Evolutionary conservation across 306 rosid species (phyloP).

Genomic region (peach (Prunus persica)): DNA sequence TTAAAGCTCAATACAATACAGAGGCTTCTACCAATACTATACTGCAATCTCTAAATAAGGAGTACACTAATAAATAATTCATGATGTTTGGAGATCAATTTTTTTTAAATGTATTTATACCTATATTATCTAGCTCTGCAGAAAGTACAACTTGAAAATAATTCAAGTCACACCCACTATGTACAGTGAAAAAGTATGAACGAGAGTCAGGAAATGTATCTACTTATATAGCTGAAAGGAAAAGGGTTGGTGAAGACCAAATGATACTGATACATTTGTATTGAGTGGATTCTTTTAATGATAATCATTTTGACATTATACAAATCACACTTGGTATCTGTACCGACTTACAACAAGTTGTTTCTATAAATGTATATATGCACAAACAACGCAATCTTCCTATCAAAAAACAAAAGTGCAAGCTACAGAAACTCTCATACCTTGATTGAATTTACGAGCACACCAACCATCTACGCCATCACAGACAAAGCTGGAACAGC

Average conservation of each 20-base stretch:
- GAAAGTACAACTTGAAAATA: background rate
- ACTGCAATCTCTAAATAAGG: background rate
- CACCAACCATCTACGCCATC: conserved; percentile 99
- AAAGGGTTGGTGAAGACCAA: background rate
- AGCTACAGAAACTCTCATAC: conserved; percentile 31
- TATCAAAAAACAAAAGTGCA: background rate
- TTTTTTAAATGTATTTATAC: background rate
- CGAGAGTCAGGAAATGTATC: background rate
- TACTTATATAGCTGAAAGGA: background rate
- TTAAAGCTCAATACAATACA: background rate
- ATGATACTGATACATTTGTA: background rate
- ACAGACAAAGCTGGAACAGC: conserved; percentile 78
- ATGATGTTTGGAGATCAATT: background rate
- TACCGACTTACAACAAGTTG: background rate
- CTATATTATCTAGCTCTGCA: background rate
- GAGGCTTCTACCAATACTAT: background rate
- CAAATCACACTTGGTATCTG: background rate
- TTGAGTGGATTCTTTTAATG: background rate
- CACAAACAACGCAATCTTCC: background rate
- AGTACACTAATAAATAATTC: background rate
- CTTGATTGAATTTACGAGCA: conserved; percentile 99
- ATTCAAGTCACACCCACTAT: background rate
- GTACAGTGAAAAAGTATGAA: background rate
- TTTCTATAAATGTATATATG: background rate
- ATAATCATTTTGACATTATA: background rate